Base-by-base conservation (phyloP, 345 rosid species). In the Chamaenerion angustifolium region DNA sequence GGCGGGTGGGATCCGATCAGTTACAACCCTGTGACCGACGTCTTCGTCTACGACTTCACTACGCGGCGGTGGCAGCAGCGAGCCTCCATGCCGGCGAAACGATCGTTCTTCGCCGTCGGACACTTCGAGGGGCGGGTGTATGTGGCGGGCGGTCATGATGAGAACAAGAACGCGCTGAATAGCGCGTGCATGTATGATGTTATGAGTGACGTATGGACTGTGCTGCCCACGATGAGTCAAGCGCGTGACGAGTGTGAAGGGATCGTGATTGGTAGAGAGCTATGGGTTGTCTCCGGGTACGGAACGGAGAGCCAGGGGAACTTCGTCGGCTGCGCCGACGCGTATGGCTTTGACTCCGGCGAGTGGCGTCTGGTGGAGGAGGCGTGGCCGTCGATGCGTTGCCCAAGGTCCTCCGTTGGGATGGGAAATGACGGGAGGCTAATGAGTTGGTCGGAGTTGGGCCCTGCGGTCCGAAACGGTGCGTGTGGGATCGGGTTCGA, bases 1-100 rank as follows among this genome's bases (percentile, higher is more conserved):
- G 83, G 78, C 3, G 80, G 77, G 31, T 74, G 80, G 83, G 74
- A 77, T 61, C 83, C 76, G 14, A 54, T 10, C 49, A 74, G 50
- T 37, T 77, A 68, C 56, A 54, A 60, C 45, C 70, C 74, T 3
- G 46, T 74, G 50, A 57, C 56, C 12, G 57, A 65, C 52, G 74
- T 77, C 37, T 71, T 71, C 49, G 64, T 63, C 0, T 74, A 69
- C 59, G 77, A 74, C 25, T 77, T 77, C 58, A 57, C 64, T n/a
- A 57, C 68, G 13, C 64, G 71, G 25, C 58, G 49, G 40, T 78
- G 83, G 83, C 62, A 48, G 47, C 40, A 16, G 14, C 73, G 65
- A 21, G 59, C 57, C 58, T 43, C 61, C 45, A 78, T 78, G 78
- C 78, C 80, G 1, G 61, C 42, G n/a, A 51, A n/a, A 1, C 59